Conservation (phyloP, 441 rosid genomes). For the Pelargonium cotyledonis region DNA sequence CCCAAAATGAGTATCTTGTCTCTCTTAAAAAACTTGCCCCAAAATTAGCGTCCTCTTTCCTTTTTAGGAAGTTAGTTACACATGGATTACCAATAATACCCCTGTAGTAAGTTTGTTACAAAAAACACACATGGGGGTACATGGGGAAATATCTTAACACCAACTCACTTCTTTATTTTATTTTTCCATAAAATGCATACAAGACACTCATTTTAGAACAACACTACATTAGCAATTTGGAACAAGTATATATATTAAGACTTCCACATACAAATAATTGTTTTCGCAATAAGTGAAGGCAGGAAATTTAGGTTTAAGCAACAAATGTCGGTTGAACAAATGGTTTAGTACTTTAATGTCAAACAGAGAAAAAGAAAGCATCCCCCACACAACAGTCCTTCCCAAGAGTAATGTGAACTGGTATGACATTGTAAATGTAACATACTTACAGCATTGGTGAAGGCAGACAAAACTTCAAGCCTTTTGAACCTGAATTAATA, state of each 20-base stretch:
- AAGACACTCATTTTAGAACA: background rate
- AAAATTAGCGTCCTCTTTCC: too few species aligned
- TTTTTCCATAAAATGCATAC: too few species aligned
- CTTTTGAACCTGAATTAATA: conserved; percentile 60
- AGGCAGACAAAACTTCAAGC: conserved; percentile 87
- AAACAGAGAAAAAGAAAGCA: background rate
- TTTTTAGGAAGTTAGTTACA: too few species aligned
- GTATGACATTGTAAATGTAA: conserved; percentile 11
- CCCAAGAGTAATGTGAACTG: background rate
- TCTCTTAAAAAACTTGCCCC: too few species aligned
- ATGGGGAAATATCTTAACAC: too few species aligned
- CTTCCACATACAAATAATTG: background rate
- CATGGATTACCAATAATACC: too few species aligned
- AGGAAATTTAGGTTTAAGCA: background rate
- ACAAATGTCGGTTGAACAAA: background rate
- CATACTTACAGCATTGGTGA: conserved; percentile 90
- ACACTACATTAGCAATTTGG: background rate
- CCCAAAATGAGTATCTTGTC: too few species aligned
- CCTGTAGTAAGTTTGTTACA: too few species aligned
- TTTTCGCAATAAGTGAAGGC: background rate
- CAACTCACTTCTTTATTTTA: too few species aligned
- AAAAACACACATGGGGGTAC: too few species aligned
- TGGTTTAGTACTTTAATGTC: background rate
- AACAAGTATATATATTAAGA: background rate
- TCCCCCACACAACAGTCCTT: background rate